Conservation (phyloP, 192 early-diverging fungal genomes). For the Coemansia furcata region DNA sequence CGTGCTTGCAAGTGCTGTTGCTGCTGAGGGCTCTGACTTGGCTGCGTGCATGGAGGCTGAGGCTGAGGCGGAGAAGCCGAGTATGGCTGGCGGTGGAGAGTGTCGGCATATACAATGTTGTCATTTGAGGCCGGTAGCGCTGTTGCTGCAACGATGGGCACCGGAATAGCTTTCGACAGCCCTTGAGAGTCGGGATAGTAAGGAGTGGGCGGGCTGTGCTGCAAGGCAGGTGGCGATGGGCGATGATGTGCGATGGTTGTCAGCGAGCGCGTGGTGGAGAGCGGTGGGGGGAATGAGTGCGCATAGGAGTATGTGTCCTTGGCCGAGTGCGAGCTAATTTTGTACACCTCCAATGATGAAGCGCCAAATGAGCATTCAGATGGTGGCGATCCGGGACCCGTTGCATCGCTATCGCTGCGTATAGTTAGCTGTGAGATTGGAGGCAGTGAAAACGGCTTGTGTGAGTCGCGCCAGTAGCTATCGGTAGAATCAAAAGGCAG, state of each 20-base stretch:
- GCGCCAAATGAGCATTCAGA: slow-evolving; percentile 20
- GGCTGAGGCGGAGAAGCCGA: slow-evolving; percentile 22
- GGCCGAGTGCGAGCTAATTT: slow-evolving; percentile 11
- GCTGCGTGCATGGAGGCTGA: slow-evolving; percentile 4
- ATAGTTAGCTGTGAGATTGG: slow-evolving; percentile 37
- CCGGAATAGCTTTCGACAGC: slow-evolving; percentile 6
- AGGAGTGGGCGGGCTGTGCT: slow-evolving; percentile 27
- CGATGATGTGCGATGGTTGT: slow-evolving; percentile 18
- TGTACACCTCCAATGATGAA: slow-evolving; percentile 37
- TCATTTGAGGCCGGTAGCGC: slow-evolving; percentile 20
- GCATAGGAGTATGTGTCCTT: not conserved
- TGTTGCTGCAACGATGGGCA: slow-evolving; percentile 5
- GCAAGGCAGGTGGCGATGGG: slow-evolving; percentile 34
- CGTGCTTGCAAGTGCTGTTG: slow-evolving; percentile 15
- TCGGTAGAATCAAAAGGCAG: not conserved
- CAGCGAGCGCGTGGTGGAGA: slow-evolving; percentile 36
- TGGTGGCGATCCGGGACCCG: slow-evolving; percentile 13
- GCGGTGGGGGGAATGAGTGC: slow-evolving; percentile 28
- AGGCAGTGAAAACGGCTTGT: slow-evolving; percentile 19
- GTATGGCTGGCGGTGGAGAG: slow-evolving; percentile 9
- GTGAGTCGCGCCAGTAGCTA: slow-evolving; percentile 2
- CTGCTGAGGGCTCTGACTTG: slow-evolving; percentile 7
- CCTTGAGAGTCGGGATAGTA: slow-evolving; percentile 10
- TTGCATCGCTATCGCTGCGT: not conserved
- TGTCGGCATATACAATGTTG: slow-evolving; percentile 9